phyloP scores from a whole-genome alignment of 2,329 filamentous ascomycete species.

The Berkeleyomyces rouxiae region DNA sequence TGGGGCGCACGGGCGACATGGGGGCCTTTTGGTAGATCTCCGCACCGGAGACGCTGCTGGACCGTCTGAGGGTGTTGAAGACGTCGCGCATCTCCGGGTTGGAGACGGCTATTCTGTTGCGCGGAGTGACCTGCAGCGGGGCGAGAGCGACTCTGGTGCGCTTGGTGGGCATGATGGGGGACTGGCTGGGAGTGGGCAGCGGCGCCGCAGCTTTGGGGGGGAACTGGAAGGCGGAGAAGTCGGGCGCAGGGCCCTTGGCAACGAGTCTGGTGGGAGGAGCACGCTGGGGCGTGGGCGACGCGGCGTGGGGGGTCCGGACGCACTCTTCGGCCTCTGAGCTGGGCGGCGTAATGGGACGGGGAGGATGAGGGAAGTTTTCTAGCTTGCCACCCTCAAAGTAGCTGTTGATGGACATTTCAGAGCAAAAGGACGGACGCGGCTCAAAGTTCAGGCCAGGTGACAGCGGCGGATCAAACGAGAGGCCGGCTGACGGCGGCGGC shows the following conservation, averaged over 20 bases:
- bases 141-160: neutral
- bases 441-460: constrained; percentile 6
- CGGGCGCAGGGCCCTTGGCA: constrained; percentile 7
- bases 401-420: constrained; percentile 12
- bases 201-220: constrained; percentile 1
- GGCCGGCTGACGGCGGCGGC: neutral
- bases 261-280: constrained; percentile 5
- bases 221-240: constrained; percentile 12
- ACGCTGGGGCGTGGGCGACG: neutral
- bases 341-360: constrained; percentile 4
- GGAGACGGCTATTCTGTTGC: constrained; percentile 1
- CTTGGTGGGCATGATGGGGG: constrained; percentile 7
- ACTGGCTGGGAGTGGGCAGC: constrained; percentile 4
- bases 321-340: constrained; percentile 1
- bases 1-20: neutral
- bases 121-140: neutral
- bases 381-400: constrained; percentile 13
- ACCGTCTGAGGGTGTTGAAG: constrained; percentile 5
- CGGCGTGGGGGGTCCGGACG: neutral
- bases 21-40: constrained; percentile 3
- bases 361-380: constrained; percentile 12
- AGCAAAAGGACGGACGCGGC: constrained; percentile 12
- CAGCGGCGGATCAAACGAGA: neutral
- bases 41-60: constrained; percentile 8
- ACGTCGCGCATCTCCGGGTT: constrained; percentile 5